Evolutionary conservation across 176 grass and related monocot species (phyloP).

Genomic region (Aegilops tauschii): DNA sequence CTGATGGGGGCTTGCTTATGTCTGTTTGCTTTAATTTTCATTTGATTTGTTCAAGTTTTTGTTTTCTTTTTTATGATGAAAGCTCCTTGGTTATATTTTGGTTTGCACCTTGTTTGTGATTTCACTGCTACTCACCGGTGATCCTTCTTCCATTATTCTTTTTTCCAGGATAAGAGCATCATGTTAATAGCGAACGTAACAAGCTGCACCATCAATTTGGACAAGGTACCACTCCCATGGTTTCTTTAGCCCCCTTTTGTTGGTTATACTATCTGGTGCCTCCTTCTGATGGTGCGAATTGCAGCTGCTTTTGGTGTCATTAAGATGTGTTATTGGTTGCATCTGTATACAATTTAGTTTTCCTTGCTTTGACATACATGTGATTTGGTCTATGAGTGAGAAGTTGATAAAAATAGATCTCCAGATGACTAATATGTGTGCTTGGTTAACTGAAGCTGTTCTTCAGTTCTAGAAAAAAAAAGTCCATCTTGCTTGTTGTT

Average conservation of each 20-base stretch:
- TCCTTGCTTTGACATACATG: not conserved
- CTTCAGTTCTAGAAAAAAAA: not conserved
- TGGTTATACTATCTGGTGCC: not conserved
- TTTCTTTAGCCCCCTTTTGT: not conserved
- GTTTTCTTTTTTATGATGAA: not conserved
- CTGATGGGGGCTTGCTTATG: not conserved
- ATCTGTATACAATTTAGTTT: not conserved
- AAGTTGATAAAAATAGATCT: not conserved
- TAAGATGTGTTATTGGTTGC: not conserved
- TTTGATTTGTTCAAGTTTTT: conserved; percentile 1
- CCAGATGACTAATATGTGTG: not conserved
- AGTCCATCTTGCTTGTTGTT: not conserved
- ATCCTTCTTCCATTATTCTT: not conserved
- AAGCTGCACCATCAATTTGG: not conserved
- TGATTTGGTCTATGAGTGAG: conserved; percentile 1
- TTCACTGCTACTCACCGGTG: not conserved
- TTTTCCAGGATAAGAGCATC: conserved; percentile 12
- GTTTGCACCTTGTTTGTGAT: conserved; percentile 26
- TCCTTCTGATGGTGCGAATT: not conserved
- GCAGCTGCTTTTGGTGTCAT: not conserved
- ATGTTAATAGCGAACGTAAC: not conserved
- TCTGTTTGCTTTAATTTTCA: not conserved
- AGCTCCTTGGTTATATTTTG: not conserved
- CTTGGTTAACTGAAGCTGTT: conserved; percentile 15
- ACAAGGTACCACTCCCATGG: conserved; percentile 7